Percentiles rank a stretch among this genome's conserved stretches.
Evolutionary conservation across 225 moss, liverwort and hornwort species (phyloP).

Genomic region (Marchantia paleacea): DNA sequence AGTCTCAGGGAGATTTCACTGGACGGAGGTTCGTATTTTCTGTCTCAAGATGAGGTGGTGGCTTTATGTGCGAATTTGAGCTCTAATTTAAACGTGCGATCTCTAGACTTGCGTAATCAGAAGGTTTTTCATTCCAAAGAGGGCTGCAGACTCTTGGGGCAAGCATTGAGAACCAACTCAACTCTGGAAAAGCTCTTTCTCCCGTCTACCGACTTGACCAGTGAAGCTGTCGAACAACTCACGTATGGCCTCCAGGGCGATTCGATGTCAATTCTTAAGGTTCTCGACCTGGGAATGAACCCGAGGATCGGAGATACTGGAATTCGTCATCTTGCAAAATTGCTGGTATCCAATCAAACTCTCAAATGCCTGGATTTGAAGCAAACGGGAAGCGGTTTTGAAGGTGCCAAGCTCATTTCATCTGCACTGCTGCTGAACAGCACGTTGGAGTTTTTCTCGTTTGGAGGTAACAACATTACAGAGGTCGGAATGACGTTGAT

Average conservation of each 20-base stretch:
- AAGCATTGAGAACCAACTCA: conserved; percentile 13
- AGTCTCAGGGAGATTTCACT: not conserved
- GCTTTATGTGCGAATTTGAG: conserved; percentile 27
- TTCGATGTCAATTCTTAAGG: conserved; percentile 7
- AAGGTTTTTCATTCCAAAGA: conserved; percentile 12
- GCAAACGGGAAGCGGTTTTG: not conserved
- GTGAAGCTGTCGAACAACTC: conserved; percentile 21
- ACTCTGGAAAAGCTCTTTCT: conserved; percentile 20
- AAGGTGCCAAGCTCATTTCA: conserved; percentile 14
- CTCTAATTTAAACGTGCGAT: conserved; percentile 10
- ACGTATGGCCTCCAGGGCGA: conserved; percentile 17
- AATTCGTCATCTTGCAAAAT: conserved; percentile 17
- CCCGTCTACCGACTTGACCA: conserved; percentile 17
- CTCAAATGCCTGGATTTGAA: conserved; percentile 21
- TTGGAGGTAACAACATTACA: conserved; percentile 20
- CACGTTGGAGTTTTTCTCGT: conserved; percentile 10
- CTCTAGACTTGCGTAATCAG: conserved; percentile 20
- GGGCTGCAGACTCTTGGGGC: conserved; percentile 21
- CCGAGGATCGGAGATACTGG: conserved; percentile 18
- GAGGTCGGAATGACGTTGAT: conserved; percentile 9
- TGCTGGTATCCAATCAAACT: conserved; percentile 7
- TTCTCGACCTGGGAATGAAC: conserved; percentile 24
- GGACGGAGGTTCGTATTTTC: not conserved
- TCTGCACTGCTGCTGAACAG: conserved; percentile 19
- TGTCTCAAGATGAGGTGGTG: conserved; percentile 2